Evolutionary conservation across 1,139 yeast species (phyloP).

Genomic region (Candida dubliniensis): DNA sequence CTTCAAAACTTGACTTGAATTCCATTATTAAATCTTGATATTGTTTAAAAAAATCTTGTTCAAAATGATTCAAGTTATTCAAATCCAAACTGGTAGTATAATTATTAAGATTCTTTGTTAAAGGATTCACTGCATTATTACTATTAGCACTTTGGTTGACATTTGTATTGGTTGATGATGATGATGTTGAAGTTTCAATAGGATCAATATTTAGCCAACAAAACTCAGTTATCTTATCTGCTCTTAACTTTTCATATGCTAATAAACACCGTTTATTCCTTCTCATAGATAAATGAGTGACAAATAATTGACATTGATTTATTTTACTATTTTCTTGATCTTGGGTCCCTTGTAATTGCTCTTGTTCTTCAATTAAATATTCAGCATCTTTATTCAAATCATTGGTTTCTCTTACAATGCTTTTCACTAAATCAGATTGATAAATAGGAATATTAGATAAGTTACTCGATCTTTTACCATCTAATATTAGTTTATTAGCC

Average conservation of each 20-base stretch:
- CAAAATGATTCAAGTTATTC: constrained; percentile 69
- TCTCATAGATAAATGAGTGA: constrained; percentile 78
- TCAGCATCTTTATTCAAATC: constrained; percentile 58
- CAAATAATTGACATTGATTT: constrained; percentile 72
- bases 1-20: constrained; percentile 77
- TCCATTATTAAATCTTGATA: constrained; percentile 73
- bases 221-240: constrained; percentile 64
- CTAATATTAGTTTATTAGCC: constrained; percentile 77
- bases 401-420: constrained; percentile 57
- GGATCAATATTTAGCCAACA: constrained; percentile 66
- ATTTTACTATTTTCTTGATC: constrained; percentile 40
- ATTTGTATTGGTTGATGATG: constrained; percentile 1
- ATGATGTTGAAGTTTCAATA: constrained; percentile 14
- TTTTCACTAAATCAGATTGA: constrained; percentile 73
- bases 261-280: constrained; percentile 85
- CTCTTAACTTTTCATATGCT: constrained; percentile 76
- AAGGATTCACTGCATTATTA: constrained; percentile 1
- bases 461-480: constrained; percentile 75
- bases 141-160: constrained; percentile 1
- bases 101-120: constrained; percentile 9
- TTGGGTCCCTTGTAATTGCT: constrained; percentile 20
- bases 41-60: constrained; percentile 72
- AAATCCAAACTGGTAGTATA: constrained; percentile 35
- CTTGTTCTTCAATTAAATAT: constrained; percentile 21
- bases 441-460: constrained; percentile 71